Evolutionary conservation across 768 basidiomycete species (phyloP).

Genomic region (Daedalea quercina): DNA sequence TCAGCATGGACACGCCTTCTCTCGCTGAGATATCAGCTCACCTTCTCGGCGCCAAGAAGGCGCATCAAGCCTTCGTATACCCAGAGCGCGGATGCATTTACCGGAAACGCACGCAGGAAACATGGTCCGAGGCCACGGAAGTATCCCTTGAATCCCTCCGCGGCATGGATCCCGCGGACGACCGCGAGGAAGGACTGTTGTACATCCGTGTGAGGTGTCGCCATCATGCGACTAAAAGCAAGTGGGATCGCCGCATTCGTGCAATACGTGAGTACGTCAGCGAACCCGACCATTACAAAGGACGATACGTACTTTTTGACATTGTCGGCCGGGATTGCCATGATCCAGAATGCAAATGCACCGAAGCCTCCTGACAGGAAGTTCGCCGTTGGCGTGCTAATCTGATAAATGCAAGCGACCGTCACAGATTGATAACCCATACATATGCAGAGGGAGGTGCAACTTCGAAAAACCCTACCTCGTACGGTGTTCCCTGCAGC

Average conservation of each 20-base stretch:
- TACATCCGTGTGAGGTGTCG: slow-evolving; percentile 32
- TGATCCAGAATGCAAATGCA: slow-evolving; percentile 59
- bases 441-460: no score
- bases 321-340: slow-evolving; percentile 73
- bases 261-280: background rate
- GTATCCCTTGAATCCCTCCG: slow-evolving; percentile 49
- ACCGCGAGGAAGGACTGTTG: slow-evolving; percentile 44
- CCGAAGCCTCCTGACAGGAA: slow-evolving; percentile 61
- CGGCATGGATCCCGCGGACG: slow-evolving; percentile 44
- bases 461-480: slow-evolving; percentile 41
- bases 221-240: slow-evolving; percentile 54
- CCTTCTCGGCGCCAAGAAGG: slow-evolving; percentile 59
- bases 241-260: background rate
- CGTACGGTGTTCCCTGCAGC: slow-evolving; percentile 52
- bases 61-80: slow-evolving; percentile 75
- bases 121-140: slow-evolving; percentile 64
- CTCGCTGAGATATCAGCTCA: slow-evolving; percentile 16
- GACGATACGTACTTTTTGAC: slow-evolving; percentile 61
- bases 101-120: slow-evolving; percentile 68
- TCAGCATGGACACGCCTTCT: background rate
- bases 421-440: slow-evolving; percentile 1
- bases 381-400: slow-evolving; percentile 54
- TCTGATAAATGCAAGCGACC: slow-evolving; percentile 26
- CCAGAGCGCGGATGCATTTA: slow-evolving; percentile 72
- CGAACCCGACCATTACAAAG: slow-evolving; percentile 5